Base-by-base conservation (phyloP, 1,284 basidiomycete genomes). In the Cutaneotrichosporon curvatum region DNA sequence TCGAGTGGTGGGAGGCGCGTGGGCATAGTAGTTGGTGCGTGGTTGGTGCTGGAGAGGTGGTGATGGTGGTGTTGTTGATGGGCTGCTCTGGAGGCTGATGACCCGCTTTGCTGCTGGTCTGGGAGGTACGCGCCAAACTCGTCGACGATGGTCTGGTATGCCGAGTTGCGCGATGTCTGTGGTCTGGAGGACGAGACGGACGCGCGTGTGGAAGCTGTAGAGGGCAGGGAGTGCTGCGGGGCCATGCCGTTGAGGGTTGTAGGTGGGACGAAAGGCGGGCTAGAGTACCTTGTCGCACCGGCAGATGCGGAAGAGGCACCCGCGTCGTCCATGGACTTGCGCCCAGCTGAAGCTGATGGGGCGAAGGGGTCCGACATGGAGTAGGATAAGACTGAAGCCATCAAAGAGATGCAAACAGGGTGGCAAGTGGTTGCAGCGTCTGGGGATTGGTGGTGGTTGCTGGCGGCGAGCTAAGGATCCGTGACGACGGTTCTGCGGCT, bases 21-120 rank as follows among this genome's bases (percentile, higher is more conserved):
- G 22, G 62, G 60, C 57, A 66, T 57, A 9, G 60, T 56, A n/a
- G n/a, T n/a, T n/a, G 57, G 55, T 4, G 58, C 49, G 39, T 54
- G 51, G 19, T 50, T 52, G 8, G 38, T 23, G 10, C 47, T 36
- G n/a, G n/a, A n/a, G n/a, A n/a, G n/a, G n/a, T n/a, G n/a, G n/a
- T n/a, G n/a, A n/a, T n/a, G n/a, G n/a, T n/a, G n/a, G n/a, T n/a
- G n/a, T n/a, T n/a, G n/a, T n/a, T n/a, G n/a, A n/a, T 34, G 32
- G 25, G 43, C 16, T 12, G 12, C 25, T 28, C 25, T 28, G 25
- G n/a, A n/a, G n/a, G n/a, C 12, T 28, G 25, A 7, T 28, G 25
- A 28, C n/a, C n/a, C n/a, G n/a, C n/a, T n/a, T 14, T 37, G 36
- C 3, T 23, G 33, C n/a, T 15, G 10, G 25, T 43, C 40, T 3